A percentile compares a stretch with the other conserved stretches of the same genome.
phyloP scores from a whole-genome alignment of 176 grass and related monocot species.

The Hordeum vulgare region DNA sequence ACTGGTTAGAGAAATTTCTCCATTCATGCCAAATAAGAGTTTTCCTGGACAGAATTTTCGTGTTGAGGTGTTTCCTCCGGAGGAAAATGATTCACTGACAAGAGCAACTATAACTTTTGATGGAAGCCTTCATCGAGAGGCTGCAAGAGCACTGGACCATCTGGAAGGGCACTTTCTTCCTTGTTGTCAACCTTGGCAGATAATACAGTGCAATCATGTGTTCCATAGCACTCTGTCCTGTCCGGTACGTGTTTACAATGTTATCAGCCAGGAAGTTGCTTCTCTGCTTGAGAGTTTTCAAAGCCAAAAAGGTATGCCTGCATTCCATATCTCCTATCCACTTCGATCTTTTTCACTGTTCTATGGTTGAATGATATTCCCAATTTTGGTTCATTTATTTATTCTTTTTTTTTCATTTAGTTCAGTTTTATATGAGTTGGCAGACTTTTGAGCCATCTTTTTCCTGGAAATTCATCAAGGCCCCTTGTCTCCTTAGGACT shows the following conservation, averaged over 20 bases:
- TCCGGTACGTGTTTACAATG: constrained; percentile 54
- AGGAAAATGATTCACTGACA: constrained; percentile 47
- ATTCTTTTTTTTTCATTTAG: neutral
- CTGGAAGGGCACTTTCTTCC: constrained; percentile 66
- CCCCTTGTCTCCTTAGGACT: neutral
- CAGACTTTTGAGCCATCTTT: neutral
- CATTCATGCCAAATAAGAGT: constrained; percentile 76
- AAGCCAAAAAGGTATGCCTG: constrained; percentile 47
- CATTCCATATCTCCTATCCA: constrained; percentile 3
- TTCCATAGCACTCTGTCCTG: constrained; percentile 78
- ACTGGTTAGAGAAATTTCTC: constrained; percentile 59
- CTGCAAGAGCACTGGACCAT: constrained; percentile 77
- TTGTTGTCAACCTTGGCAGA: constrained; percentile 74
- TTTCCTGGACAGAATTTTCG: constrained; percentile 61
- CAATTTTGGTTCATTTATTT: neutral
- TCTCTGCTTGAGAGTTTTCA: constrained; percentile 56
- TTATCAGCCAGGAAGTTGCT: constrained; percentile 47
- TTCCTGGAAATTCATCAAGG: constrained; percentile 8
- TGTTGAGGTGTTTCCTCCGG: constrained; percentile 61
- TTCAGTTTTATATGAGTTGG: constrained; percentile 6
- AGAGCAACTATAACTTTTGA: constrained; percentile 78
- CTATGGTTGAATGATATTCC: neutral
- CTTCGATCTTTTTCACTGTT: constrained; percentile 4
- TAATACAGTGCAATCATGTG: constrained; percentile 77
- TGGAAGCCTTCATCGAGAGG: constrained; percentile 81